phyloP scores from a whole-genome alignment of 2,329 filamentous ascomycete species.

The Trichoderma koningiopsis region DNA sequence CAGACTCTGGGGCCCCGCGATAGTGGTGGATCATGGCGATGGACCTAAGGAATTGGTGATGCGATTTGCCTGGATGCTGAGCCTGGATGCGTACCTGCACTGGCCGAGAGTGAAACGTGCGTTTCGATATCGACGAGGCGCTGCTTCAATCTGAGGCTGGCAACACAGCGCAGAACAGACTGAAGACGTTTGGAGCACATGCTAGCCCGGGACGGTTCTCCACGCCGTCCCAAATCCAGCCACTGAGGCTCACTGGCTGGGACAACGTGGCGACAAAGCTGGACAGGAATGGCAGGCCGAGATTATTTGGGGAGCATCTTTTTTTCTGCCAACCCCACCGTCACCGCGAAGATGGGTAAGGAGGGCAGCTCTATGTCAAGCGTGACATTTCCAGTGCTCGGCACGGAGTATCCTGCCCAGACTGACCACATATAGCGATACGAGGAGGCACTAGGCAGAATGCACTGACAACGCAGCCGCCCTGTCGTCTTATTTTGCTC shows the following conservation, averaged over 20 bases:
- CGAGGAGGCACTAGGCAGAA: background rate
- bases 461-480: conserved; percentile 14
- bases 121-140: conserved; percentile 10
- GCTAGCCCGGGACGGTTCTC: conserved; percentile 5
- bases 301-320: conserved; percentile 19
- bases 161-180: background rate
- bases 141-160: background rate
- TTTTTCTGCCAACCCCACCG: conserved; percentile 9
- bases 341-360: background rate
- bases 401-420: background rate
- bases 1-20: conserved; percentile 38
- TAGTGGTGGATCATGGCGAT: conserved; percentile 23
- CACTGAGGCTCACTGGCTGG: conserved; percentile 35
- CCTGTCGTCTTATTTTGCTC: background rate
- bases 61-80: conserved; percentile 1
- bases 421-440: background rate
- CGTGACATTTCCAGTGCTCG: background rate
- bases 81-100: background rate
- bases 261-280: conserved; percentile 35
- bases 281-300: conserved; percentile 33
- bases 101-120: background rate
- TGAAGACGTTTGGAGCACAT: background rate
- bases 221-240: conserved; percentile 23
- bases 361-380: background rate
- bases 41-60: conserved; percentile 8